A percentile compares a stretch with the other conserved stretches of the same genome.
phyloP scores from a whole-genome alignment of 2,329 filamentous ascomycete genomes.

The Chaetomiaceae sp. region DNA sequence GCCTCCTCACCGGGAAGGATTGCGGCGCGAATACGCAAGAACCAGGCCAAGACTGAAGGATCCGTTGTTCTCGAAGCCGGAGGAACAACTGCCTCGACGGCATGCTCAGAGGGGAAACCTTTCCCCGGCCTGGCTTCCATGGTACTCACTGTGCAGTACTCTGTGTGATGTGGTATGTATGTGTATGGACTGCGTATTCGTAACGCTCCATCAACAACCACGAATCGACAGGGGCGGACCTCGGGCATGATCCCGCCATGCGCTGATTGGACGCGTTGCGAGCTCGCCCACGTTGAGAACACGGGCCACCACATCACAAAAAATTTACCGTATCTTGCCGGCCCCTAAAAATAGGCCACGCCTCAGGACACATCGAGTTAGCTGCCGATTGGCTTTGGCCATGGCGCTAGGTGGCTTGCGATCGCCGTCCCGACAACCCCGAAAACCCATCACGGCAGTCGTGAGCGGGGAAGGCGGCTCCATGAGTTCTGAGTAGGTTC shows the following conservation, averaged over 20 bases:
- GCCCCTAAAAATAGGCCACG: conserved; percentile 25
- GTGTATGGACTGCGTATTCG: no score
- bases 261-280: conserved; percentile 12
- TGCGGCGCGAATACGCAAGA: conserved; percentile 3
- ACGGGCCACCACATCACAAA: conserved; percentile 20
- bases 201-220: not conserved
- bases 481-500: not conserved
- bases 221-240: not conserved
- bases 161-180: no score
- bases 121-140: not conserved
- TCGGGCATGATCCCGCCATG: not conserved
- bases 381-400: conserved; percentile 15
- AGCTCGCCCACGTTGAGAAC: not conserved
- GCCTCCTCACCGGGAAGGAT: not conserved
- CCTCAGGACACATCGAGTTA: conserved; percentile 18
- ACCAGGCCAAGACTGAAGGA: not conserved
- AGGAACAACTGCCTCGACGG: conserved; percentile 2
- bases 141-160: no score
- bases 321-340: conserved; percentile 13
- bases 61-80: conserved; percentile 12
- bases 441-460: conserved; percentile 7
- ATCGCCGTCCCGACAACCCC: conserved; percentile 14
- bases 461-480: not conserved
- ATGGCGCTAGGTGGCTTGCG: conserved; percentile 13
- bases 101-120: not conserved